Percentiles rank a stretch among this genome's conserved stretches.
phyloP scores from a whole-genome alignment of 169 alveolate genomes.

The Pseudocohnilembus persalinus region DNA sequence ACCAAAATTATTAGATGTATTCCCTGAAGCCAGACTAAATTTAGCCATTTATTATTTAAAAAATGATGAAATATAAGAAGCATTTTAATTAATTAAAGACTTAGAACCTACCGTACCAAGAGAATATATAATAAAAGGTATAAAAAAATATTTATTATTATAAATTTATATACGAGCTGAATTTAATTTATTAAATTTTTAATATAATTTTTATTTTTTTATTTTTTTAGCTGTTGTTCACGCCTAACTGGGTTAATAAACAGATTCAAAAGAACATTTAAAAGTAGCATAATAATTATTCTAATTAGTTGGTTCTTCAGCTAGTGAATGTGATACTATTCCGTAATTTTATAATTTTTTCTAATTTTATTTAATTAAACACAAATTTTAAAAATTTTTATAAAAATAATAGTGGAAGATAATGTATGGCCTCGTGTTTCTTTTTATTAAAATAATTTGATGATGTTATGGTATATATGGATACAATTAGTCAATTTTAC shows the following conservation, averaged over 20 bases:
- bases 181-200: no score
- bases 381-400: no score
- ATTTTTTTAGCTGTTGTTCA: constrained; percentile 84
- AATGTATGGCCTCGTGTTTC: constrained; percentile 90
- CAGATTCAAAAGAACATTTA: constrained; percentile 77
- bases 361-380: not conserved
- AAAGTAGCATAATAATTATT: constrained; percentile 80
- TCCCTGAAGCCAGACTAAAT: constrained; percentile 91
- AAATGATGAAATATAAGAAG: constrained; percentile 79
- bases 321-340: constrained; percentile 92
- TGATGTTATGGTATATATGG: constrained; percentile 88
- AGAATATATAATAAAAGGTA: constrained; percentile 78
- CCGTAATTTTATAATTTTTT: constrained; percentile 43
- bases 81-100: constrained; percentile 81
- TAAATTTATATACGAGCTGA: not conserved
- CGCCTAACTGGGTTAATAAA: constrained; percentile 77
- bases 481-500: constrained; percentile 81
- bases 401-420: constrained; percentile 63
- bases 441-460: constrained; percentile 83
- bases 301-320: constrained; percentile 89
- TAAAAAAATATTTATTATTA: no score
- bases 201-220: no score
- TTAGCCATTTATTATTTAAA: constrained; percentile 84
- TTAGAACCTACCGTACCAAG: constrained; percentile 81
- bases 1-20: constrained; percentile 86